Evolutionary conservation across 1,284 basidiomycete genomes (phyloP), one percentile per base, ranked within the genome.

Genomic region (Ganoderma lucidum): DNA sequence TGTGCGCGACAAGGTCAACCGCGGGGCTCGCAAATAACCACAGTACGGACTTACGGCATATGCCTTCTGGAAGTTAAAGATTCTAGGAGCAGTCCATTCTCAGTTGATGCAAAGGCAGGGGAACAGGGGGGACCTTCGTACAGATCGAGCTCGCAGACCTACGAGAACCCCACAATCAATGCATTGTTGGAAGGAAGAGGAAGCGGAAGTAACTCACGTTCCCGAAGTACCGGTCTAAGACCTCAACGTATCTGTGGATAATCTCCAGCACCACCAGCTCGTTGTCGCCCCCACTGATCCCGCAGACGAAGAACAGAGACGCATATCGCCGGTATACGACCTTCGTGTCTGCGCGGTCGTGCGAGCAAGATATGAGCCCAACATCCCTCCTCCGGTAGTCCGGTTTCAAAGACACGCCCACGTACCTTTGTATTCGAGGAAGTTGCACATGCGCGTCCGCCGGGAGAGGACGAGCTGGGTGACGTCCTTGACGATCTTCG

Each of bases 401-500:
- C 35, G n/a, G 48, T 19, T 6, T 4, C 45, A n/a, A 58, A 39
- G 23, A n/a, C 19, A 19, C 32, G 9, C 75, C 86, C 67, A 75
- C 86, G 67, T 73, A 96, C 97, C 97, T 85, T 99, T 99, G 87
- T 99, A 99, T 81, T 99, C 98, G 64, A 99, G 83, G 79, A 99
- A 96, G 83, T 99, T 99, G 82, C 97, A 99, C 98, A 99, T 99
- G 75, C 96, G 88, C 63, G 98, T 98, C 73, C 98, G 88, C 59
- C 98, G 89, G 58, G 96, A 96, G 32, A 99, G 89, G 19, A 99
- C 98, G 60, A 99, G 89, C 83, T 99, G 98, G 0, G 98, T 99
- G 35, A 99, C 97, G 81, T 99, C 98, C 85, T 99, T 99, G 76
- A 99, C 94, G 78, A 99, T 99, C 90, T 99, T 99, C 69, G 91